Evolutionary conservation across 1,284 basidiomycete genomes (phyloP).

Genomic region (Ustilago esculenta): DNA sequence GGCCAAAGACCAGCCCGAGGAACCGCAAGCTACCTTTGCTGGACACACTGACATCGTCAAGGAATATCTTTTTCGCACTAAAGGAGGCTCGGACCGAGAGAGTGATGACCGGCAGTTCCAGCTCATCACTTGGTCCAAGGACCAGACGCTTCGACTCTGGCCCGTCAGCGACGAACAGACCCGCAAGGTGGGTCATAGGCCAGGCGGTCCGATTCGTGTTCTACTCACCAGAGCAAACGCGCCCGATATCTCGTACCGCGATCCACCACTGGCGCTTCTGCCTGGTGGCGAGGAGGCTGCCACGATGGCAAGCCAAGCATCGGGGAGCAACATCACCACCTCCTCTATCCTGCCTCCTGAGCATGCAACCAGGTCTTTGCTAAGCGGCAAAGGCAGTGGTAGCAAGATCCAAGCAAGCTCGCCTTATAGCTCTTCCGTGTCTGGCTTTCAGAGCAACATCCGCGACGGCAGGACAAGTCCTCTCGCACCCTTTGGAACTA

Average conservation of each 20-base stretch:
- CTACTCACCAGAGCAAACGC: conserved; percentile 69
- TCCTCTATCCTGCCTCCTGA: conserved; percentile 49
- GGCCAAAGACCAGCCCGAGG: conserved; percentile 70
- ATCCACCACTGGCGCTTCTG: conserved; percentile 31
- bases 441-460: conserved; percentile 36
- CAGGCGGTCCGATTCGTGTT: conserved; percentile 70
- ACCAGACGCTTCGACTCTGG: conserved; percentile 90
- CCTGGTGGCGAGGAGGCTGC: conserved; percentile 19
- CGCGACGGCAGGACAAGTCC: conserved; percentile 41
- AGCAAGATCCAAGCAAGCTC: conserved; percentile 38
- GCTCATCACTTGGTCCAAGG: conserved; percentile 95
- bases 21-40: conserved; percentile 80
- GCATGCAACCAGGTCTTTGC: conserved; percentile 40
- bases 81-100: conserved; percentile 69
- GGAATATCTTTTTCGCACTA: conserved; percentile 93
- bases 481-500: conserved; percentile 21
- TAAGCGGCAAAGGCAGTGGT: conserved; percentile 50
- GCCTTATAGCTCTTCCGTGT: conserved; percentile 45
- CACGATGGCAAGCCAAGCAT: conserved; percentile 24
- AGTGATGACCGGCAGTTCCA: conserved; percentile 64
- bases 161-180: conserved; percentile 78
- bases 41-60: conserved; percentile 94
- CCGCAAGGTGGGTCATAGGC: conserved; percentile 70
- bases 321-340: conserved; percentile 39
- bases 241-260: conserved; percentile 55